phyloP scores from a whole-genome alignment of 371 early-diverging fungal species.

The Mucor velutinosus region DNA sequence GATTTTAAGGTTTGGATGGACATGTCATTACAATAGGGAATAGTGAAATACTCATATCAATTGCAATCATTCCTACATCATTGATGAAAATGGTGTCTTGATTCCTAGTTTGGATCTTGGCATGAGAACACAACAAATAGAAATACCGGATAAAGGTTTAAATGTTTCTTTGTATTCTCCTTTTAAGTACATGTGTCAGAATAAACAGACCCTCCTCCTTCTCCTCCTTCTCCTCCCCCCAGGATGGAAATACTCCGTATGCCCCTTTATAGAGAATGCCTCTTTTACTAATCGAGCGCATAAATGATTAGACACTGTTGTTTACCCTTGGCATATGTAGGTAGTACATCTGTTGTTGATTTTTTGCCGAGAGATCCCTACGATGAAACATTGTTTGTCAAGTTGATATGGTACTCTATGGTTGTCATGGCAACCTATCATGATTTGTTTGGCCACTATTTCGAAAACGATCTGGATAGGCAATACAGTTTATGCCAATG shows the following conservation, averaged over 20 bases:
- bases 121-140: not conserved
- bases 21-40: not conserved
- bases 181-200: not conserved
- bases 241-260: not conserved
- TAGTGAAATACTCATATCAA: not conserved
- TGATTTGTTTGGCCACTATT: too few relatives aligned
- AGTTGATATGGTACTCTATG: not conserved
- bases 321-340: not conserved
- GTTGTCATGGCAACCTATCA: not conserved
- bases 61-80: not conserved
- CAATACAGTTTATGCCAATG: too few relatives aligned
- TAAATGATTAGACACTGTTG: not conserved
- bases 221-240: not conserved
- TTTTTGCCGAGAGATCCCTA: not conserved
- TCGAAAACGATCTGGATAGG: too few relatives aligned
- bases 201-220: not conserved
- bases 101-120: constrained; percentile 1
- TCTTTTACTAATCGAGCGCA: not conserved
- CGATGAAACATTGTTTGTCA: not conserved
- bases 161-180: not conserved
- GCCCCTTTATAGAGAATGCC: not conserved
- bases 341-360: not conserved
- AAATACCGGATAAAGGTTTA: not conserved
- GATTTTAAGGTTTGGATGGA: not conserved
- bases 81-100: not conserved